Evolutionary conservation across 345 rosid genomes (phyloP), one percentile per base, ranked within the genome.

Genomic region (Citrus medica): DNA sequence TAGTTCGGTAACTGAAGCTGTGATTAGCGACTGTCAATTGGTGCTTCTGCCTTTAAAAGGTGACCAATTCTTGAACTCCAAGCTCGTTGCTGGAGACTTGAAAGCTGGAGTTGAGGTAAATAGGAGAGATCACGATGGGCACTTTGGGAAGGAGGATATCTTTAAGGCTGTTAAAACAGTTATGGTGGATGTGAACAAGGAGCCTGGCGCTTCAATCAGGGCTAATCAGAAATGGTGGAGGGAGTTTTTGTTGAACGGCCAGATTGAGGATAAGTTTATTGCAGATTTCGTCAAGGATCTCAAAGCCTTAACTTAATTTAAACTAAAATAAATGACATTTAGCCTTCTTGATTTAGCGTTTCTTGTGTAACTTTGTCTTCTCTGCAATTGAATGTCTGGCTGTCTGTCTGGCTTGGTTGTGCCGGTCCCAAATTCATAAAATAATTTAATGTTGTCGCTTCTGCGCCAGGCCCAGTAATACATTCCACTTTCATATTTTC

Each of bases 61-160:
- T 7, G 87, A 84, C 53, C 89, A 84, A 42, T 80, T 82, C 84
- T 66, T 86, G 53, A 84, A 84, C 71, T 66, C 87, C 30, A 84
- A 69, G 76, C 79, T 84, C 21, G 30, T 84, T 9, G 79, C 80
- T 0, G 72, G 33, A 2, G 87, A 86, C 33, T 4, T 82, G 78
- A 78, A 78, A 70, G 83, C 78, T 13, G 85, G 81, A 6, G 79
- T 82, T 32, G 83, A 80, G 66, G 82, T 86, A 28, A 64, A 75
- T 17, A 73, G 85, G 69, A 71, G 85, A 74, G 79, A 78, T 3
- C 81, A 78, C 12, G 83, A 86, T 73, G 87, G 85, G 55, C 82
- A 69, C 73, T 84, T 82, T 37, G 58, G 80, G 7, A 69, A 37
- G 79, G 78, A 84, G 8, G 79, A 80, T 30, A 67, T 82, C 10